Percentiles rank a stretch among this genome's conserved stretches.
These are phyloP conservation scores for Phytophthora crassamura DNA, from an alignment of 352 stramenopile genomes.

Conservation along the genomic window DNA sequence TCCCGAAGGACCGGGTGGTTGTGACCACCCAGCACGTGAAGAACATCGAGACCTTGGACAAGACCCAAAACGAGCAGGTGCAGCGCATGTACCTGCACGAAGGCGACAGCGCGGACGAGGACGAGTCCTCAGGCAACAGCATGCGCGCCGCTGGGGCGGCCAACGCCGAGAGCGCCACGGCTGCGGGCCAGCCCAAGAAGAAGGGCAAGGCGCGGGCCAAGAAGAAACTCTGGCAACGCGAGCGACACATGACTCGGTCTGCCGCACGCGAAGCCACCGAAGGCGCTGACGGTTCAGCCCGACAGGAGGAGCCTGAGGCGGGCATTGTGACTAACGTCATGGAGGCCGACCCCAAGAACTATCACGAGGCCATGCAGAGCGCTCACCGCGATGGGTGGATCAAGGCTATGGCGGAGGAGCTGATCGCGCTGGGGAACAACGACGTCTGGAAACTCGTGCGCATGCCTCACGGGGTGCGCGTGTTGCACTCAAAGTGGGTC, in stretches of 20 bases:
- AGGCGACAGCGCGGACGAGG: background rate
- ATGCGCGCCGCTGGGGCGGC: background rate
- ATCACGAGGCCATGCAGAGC: conserved; percentile 9
- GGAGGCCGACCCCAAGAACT: conserved; percentile 13
- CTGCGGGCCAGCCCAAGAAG: background rate
- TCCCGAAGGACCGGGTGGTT: conserved; percentile 14
- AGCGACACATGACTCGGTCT: background rate
- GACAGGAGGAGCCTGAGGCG: background rate
- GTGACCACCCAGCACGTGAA: conserved; percentile 19
- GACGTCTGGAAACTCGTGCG: background rate
- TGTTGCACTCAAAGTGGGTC: conserved; percentile 32
- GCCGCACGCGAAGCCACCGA: background rate
- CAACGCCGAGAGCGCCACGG: background rate
- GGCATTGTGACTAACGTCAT: background rate
- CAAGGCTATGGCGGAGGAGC: background rate
- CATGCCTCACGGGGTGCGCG: background rate
- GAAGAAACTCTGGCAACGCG: background rate
- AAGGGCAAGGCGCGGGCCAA: background rate
- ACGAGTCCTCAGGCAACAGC: background rate
- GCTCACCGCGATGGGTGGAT: background rate
- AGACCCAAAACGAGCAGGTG: conserved; percentile 6
- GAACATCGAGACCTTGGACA: conserved; percentile 15
- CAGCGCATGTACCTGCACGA: background rate
- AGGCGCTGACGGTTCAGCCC: background rate
- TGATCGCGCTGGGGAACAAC: conserved; percentile 14